Evolutionary conservation across 352 stramenopile genomes (phyloP), one percentile per base, ranked within the genome.

Genomic region (Peronospora destructor): DNA sequence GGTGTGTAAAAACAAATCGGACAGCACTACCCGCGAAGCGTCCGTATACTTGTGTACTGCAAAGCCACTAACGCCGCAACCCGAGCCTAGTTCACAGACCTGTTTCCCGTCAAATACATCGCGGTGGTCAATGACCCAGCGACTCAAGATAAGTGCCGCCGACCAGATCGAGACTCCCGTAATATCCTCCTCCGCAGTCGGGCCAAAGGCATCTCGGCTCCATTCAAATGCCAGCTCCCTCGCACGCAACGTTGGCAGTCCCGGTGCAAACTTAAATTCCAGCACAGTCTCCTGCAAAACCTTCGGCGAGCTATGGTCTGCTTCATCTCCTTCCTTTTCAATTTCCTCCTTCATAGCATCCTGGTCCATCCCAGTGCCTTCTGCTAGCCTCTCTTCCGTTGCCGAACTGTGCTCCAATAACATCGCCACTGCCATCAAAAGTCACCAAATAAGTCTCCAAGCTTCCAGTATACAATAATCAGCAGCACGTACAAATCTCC

Each of bases 141-240:
- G 81, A 69, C 76, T 88, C 23, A 94, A 48, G 36, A 94, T 77
- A 1, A 94, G 62, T 21, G 84, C 84, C 32, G 84, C 84, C n/a
- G 84, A 94, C 84, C 84, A 94, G 48, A 92, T 90, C 12, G 79
- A 90, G 8, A 94, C 79, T 13, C 84, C 84, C 2, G 84, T 94
- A 40, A 90, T 92, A 42, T 94, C 84, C 49, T 94, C 82, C 23
- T 90, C 77, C 1, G 81, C 84, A 6, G 65, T 87, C 7, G 76
- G 78, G 0, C 75, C 73, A 47, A 94, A 94, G 3, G 83, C 84
- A 30, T 87, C 77, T 45, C 86, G 85, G 46, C 77, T 73, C 81
- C 82, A 91, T 45, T 94, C 79, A 8, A 94, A 49, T 16, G 80
- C 83, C 25, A 94, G 62, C 59, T 94, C 84, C 16, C 84, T 75